Conservation (phyloP, 2,329 filamentous ascomycete genomes). For the Aspergillus costaricaensis region DNA sequence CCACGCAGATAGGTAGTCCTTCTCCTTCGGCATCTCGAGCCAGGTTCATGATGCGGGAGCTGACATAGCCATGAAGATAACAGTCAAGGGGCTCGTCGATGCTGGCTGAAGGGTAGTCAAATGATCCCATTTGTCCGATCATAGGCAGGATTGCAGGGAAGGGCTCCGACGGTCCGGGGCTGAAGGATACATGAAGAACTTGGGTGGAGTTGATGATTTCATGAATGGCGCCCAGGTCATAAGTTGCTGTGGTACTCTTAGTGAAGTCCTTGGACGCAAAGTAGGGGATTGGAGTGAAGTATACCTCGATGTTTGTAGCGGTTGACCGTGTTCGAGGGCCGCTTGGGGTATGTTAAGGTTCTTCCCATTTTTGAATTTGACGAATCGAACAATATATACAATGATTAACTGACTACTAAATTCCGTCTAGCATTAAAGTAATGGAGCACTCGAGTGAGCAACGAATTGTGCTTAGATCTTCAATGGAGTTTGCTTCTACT, state of each 20-base stretch:
- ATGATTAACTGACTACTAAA: neutral
- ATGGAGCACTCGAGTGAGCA: neutral
- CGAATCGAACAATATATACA: neutral
- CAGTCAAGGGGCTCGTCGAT: slow-evolving; percentile 68
- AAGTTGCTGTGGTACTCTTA: slow-evolving; percentile 56
- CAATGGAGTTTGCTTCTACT: neutral
- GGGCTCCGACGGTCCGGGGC: slow-evolving; percentile 59
- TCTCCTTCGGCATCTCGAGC: slow-evolving; percentile 48
- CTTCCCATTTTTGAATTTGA: slow-evolving; percentile 39
- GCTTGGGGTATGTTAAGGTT: slow-evolving; percentile 61
- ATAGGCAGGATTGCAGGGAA: slow-evolving; percentile 81
- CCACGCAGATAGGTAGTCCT: slow-evolving; percentile 70
- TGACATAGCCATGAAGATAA: slow-evolving; percentile 85
- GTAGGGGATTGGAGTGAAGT: slow-evolving; percentile 7
- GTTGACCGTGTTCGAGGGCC: slow-evolving; percentile 65
- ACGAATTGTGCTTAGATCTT: neutral
- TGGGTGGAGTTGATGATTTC: slow-evolving; percentile 71
- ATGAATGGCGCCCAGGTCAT: slow-evolving; percentile 73
- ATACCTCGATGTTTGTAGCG: slow-evolving; percentile 66
- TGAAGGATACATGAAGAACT: slow-evolving; percentile 80
- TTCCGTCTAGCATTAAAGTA: too few species aligned
- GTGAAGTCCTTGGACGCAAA: slow-evolving; percentile 1
- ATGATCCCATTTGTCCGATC: slow-evolving; percentile 81
- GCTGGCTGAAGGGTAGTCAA: slow-evolving; percentile 61
- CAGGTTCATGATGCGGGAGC: slow-evolving; percentile 72